phyloP scores from a whole-genome alignment of 768 basidiomycete genomes.

The Clavaria fumosa region DNA sequence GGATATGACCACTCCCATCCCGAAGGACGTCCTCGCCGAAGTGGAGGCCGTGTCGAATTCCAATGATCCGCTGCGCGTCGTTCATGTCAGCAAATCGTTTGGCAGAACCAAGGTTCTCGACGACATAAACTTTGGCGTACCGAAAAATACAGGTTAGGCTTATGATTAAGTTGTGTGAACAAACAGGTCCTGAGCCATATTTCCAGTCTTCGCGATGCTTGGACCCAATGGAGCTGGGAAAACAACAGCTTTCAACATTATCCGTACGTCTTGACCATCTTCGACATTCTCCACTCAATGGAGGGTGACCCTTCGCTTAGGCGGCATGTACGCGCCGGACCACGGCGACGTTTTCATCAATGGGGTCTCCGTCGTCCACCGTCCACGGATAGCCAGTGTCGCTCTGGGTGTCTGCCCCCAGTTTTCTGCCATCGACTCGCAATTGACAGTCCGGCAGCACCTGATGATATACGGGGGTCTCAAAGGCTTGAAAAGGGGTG shows the following conservation, averaged over 20 bases:
- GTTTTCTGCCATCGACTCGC: conserved; percentile 68
- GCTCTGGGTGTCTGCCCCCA: conserved; percentile 73
- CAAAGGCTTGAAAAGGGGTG: conserved; percentile 43
- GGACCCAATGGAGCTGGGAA: conserved; percentile 80
- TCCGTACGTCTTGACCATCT: conserved; percentile 26
- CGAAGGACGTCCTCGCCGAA: conserved; percentile 41
- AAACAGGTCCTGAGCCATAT: background rate
- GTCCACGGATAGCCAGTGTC: conserved; percentile 47
- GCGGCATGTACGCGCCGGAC: conserved; percentile 54
- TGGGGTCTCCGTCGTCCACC: conserved; percentile 46
- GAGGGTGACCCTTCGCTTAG: conserved; percentile 26
- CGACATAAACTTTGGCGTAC: conserved; percentile 54
- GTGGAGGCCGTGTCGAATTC: conserved; percentile 31
- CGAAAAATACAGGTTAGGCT: conserved; percentile 45
- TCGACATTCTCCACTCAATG: background rate
- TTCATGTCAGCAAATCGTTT: conserved; percentile 49
- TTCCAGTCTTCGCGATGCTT: conserved; percentile 44
- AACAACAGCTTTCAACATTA: conserved; percentile 69
- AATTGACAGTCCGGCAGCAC: conserved; percentile 68
- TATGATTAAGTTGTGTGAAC: conserved; percentile 38
- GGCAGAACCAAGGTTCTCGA: conserved; percentile 45
- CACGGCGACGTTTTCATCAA: conserved; percentile 55
- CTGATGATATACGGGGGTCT: conserved; percentile 55
- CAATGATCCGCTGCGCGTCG: conserved; percentile 43
- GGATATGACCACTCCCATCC: conserved; percentile 11